phyloP scores from a whole-genome alignment of 768 basidiomycete species.

The Termitomyces sp. region DNA sequence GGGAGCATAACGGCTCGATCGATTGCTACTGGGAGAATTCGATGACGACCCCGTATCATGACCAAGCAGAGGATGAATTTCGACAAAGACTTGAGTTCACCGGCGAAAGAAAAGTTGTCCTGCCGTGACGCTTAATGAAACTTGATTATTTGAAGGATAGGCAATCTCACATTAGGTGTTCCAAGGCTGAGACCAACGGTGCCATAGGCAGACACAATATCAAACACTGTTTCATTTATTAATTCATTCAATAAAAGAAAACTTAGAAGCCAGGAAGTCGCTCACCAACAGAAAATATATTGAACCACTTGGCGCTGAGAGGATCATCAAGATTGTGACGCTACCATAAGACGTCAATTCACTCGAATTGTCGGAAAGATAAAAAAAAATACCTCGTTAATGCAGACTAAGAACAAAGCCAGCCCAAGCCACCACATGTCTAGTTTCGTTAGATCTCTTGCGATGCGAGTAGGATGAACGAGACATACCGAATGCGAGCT shows the following conservation, averaged over 20 bases:
- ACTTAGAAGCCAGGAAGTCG: constrained; percentile 5
- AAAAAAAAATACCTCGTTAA: constrained; percentile 69
- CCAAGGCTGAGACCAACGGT: constrained; percentile 90
- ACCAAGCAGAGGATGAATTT: constrained; percentile 86
- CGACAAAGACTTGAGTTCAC: constrained; percentile 73
- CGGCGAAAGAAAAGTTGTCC: constrained; percentile 81
- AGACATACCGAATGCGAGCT: constrained; percentile 83
- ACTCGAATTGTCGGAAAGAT: neutral
- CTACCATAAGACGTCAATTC: constrained; percentile 30
- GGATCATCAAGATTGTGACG: constrained; percentile 54
- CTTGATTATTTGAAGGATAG: constrained; percentile 5
- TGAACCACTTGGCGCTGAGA: constrained; percentile 67
- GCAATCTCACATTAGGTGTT: constrained; percentile 60
- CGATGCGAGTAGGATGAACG: neutral
- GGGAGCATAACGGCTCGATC: constrained; percentile 86
- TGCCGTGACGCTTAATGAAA: constrained; percentile 25
- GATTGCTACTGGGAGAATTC: constrained; percentile 84
- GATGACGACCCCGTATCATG: constrained; percentile 93
- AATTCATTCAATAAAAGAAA: neutral
- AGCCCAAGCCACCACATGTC: constrained; percentile 97
- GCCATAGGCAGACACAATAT: constrained; percentile 85
- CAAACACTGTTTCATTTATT: constrained; percentile 57
- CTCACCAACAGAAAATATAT: constrained; percentile 76
- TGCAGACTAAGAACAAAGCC: constrained; percentile 86
- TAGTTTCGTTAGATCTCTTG: constrained; percentile 25